Evolutionary conservation across 495 filamentous ascomycete genomes (phyloP).

Genomic region (Aspergillus mulundensis): DNA sequence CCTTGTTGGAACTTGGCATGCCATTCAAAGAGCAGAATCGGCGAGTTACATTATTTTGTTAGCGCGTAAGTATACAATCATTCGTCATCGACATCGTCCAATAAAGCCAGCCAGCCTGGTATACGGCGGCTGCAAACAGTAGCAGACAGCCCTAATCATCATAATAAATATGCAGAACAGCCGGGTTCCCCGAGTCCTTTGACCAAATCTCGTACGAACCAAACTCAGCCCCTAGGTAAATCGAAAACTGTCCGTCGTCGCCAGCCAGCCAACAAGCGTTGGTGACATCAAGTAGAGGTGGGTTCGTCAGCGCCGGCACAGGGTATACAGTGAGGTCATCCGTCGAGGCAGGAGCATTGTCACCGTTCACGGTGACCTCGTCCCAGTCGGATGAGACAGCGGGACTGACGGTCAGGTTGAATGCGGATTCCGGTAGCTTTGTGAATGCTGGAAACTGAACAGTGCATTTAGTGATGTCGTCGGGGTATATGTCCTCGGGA

Average conservation of each 20-base stretch:
- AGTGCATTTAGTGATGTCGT: conserved; percentile 8
- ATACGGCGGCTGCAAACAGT: not conserved
- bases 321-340: not conserved
- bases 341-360: conserved; percentile 9
- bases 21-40: no score
- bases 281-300: conserved; percentile 11
- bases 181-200: conserved; percentile 16
- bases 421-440: not conserved
- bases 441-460: conserved; percentile 17
- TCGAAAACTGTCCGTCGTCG: conserved; percentile 8
- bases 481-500: not conserved
- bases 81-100: no score
- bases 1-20: no score
- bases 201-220: conserved; percentile 15
- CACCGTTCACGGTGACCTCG: conserved; percentile 13
- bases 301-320: conserved; percentile 8
- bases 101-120: not conserved
- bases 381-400: conserved; percentile 15
- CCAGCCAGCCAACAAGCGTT: conserved; percentile 6
- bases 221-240: conserved; percentile 11
- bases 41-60: no score
- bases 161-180: conserved; percentile 12
- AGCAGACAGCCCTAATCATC: not conserved
- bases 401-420: conserved; percentile 13
- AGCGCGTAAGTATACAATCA: no score